Conservation (phyloP, 2,329 filamentous ascomycete species). For the Nothophoma quercina region DNA sequence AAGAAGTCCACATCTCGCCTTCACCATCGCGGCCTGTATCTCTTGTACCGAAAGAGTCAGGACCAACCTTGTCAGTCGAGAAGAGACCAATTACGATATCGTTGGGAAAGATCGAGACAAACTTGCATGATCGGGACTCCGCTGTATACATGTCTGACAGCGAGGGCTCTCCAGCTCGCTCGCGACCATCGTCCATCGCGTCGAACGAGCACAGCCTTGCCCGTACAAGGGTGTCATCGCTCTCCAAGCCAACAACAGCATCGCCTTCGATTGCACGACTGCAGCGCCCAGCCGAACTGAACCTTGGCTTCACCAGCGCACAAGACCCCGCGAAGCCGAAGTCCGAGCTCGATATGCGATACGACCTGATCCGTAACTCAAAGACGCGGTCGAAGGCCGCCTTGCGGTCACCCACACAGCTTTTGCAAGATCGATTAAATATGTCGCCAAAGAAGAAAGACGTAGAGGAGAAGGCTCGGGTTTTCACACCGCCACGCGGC, state of each 20-base stretch:
- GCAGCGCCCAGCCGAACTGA: slow-evolving; percentile 40
- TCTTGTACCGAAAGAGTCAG: neutral
- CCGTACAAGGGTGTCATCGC: slow-evolving; percentile 18
- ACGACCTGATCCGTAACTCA: slow-evolving; percentile 43
- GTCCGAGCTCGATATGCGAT: slow-evolving; percentile 43
- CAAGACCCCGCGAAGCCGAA: slow-evolving; percentile 27
- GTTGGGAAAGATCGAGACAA: neutral
- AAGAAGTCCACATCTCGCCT: neutral
- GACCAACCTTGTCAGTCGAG: neutral
- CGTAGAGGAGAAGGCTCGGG: slow-evolving; percentile 28
- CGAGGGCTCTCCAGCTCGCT: slow-evolving; percentile 15
- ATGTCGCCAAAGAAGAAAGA: slow-evolving; percentile 27
- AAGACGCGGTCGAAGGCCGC: slow-evolving; percentile 38
- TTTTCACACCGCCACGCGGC: slow-evolving; percentile 38
- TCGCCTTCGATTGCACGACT: slow-evolving; percentile 29
- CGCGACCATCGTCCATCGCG: slow-evolving; percentile 21
- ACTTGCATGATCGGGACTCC: slow-evolving; percentile 31
- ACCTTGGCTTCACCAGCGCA: slow-evolving; percentile 27
- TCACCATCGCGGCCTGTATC: neutral
- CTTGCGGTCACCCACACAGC: slow-evolving; percentile 42
- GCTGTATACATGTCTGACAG: slow-evolving; percentile 35
- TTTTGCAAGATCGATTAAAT: slow-evolving; percentile 40
- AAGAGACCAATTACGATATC: neutral
- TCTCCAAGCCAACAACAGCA: slow-evolving; percentile 12
- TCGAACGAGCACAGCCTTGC: slow-evolving; percentile 17